phyloP scores from a whole-genome alignment of 352 stramenopile species.

The Globisporangium mamillatum region DNA sequence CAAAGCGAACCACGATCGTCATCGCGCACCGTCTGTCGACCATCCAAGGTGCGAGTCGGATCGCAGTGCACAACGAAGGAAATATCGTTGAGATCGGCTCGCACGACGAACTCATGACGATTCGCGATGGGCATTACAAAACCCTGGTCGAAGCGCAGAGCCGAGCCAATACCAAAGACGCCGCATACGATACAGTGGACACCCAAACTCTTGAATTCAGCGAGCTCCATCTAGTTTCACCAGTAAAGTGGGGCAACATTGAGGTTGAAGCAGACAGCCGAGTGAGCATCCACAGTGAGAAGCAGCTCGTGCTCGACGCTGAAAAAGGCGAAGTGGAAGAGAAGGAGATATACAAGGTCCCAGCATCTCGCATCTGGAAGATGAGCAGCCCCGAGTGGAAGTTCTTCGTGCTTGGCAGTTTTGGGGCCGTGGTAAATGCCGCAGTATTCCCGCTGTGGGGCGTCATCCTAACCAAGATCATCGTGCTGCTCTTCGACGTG shows the following conservation, averaged over 20 bases:
- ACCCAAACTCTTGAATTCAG: background rate
- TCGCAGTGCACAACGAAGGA: conserved; percentile 92
- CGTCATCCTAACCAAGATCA: conserved; percentile 53
- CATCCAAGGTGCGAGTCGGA: conserved; percentile 92
- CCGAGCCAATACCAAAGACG: background rate
- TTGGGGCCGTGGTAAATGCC: conserved; percentile 39
- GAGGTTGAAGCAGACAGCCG: conserved; percentile 3
- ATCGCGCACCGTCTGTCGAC: conserved; percentile 95
- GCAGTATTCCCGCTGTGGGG: conserved; percentile 46
- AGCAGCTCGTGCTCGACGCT: conserved; percentile 12
- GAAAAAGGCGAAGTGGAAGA: background rate
- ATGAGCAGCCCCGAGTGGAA: conserved; percentile 41
- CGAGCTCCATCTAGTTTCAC: background rate
- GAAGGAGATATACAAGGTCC: background rate
- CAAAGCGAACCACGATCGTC: conserved; percentile 4
- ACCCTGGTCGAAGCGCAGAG: conserved; percentile 26
- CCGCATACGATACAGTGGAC: background rate
- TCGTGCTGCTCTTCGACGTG: conserved; percentile 44
- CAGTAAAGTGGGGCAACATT: background rate
- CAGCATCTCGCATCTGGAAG: conserved; percentile 41
- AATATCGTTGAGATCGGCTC: conserved; percentile 90
- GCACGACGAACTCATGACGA: conserved; percentile 88
- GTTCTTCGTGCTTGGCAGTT: conserved; percentile 34
- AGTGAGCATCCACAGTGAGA: conserved; percentile 60
- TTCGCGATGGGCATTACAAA: conserved; percentile 43